Conservation (phyloP, 495 filamentous ascomycete species). For the Aspergillus kassunensis region DNA sequence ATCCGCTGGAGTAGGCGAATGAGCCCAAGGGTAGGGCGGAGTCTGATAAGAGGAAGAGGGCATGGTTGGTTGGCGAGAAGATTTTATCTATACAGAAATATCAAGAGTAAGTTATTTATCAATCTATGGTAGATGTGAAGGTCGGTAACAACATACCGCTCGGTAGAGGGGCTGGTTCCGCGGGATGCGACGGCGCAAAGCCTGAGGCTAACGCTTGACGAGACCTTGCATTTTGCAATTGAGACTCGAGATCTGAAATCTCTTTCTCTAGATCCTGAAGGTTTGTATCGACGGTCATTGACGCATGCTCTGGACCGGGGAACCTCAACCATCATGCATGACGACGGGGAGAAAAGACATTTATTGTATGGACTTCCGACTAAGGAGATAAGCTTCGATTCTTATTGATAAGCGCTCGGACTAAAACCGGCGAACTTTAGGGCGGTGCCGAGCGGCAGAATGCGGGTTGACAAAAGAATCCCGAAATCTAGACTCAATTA, state of each 20-base stretch:
- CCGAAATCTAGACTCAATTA: not conserved
- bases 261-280: slow-evolving; percentile 43
- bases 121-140: not conserved
- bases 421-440: not conserved
- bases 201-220: slow-evolving; percentile 17
- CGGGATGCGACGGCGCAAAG: slow-evolving; percentile 4
- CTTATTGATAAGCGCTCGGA: not conserved
- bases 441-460: slow-evolving; percentile 15
- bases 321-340: no score
- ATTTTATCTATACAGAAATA: not conserved
- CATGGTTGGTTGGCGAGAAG: slow-evolving; percentile 48
- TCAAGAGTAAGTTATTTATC: not conserved
- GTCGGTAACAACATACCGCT: slow-evolving; percentile 9
- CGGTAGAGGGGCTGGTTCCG: slow-evolving; percentile 5
- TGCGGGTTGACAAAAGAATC: not conserved
- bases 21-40: slow-evolving; percentile 93
- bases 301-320: slow-evolving; percentile 5
- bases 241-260: slow-evolving; percentile 49
- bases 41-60: slow-evolving; percentile 89
- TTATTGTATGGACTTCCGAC: not conserved
- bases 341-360: slow-evolving; percentile 9
- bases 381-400: not conserved
- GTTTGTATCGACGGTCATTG: slow-evolving; percentile 17
- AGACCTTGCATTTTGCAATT: slow-evolving; percentile 35
- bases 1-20: slow-evolving; percentile 91